Evolutionary conservation across 2,329 filamentous ascomycete genomes (phyloP).

Genomic region (Aspergillus carbonarius): DNA sequence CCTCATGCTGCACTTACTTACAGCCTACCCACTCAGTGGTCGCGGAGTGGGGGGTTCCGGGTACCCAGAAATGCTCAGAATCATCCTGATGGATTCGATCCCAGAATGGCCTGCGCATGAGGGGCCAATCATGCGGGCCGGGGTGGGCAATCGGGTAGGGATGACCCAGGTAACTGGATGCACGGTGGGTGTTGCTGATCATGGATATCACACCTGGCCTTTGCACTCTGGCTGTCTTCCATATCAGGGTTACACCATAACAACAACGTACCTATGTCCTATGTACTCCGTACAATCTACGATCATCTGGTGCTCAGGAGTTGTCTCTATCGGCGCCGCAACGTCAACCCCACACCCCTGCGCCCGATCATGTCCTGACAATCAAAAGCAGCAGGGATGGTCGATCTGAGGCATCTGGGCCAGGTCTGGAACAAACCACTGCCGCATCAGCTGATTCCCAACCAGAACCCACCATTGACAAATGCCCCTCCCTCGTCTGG

Average conservation of each 20-base stretch:
- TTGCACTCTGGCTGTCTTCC: too few species aligned
- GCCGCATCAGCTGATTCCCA: not conserved
- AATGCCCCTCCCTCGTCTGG: not conserved
- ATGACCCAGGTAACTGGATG: slow-evolving; percentile 17
- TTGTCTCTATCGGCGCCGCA: not conserved
- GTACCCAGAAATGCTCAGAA: not conserved
- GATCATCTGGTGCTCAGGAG: not conserved
- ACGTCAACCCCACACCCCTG: slow-evolving; percentile 8
- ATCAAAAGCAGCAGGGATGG: slow-evolving; percentile 1
- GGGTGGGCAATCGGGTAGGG: slow-evolving; percentile 9
- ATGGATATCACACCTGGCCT: slow-evolving; percentile 15
- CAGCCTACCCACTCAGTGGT: not conserved
- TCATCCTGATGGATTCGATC: not conserved
- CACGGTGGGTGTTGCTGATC: slow-evolving; percentile 12
- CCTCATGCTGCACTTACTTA: slow-evolving; percentile 5
- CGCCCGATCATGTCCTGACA: not conserved
- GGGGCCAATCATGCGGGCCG: not conserved
- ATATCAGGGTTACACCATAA: too few species aligned
- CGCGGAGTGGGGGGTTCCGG: not conserved
- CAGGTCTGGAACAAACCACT: not conserved
- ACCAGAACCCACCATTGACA: not conserved
- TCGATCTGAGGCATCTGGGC: not conserved
- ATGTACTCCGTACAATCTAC: too few species aligned
- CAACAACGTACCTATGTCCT: too few species aligned
- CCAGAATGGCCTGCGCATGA: not conserved